Evolutionary conservation across 768 basidiomycete species (phyloP).

Genomic region (Auricularia heimuer): DNA sequence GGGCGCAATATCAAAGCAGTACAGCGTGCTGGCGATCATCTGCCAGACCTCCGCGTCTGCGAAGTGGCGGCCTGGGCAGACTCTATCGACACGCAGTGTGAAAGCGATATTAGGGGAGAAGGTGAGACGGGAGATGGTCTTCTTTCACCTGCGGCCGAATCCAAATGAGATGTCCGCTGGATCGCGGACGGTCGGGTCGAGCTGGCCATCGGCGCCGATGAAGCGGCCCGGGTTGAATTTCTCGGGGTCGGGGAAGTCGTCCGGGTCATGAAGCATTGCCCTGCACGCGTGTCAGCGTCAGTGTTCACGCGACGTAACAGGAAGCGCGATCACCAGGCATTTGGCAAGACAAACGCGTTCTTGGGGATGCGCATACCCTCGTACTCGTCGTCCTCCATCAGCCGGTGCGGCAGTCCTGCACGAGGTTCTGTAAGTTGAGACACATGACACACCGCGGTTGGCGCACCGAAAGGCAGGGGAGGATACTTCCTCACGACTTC

Average conservation of each 20-base stretch:
- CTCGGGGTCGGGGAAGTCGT: conserved; percentile 36
- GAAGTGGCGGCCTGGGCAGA: conserved; percentile 12
- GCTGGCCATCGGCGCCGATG: conserved; percentile 13
- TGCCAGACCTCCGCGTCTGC: conserved; percentile 10
- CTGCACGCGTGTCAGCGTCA: too few relatives aligned
- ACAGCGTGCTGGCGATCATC: conserved; percentile 9
- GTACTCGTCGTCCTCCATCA: conserved; percentile 7
- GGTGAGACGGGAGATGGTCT: neutral
- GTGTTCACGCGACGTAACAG: too few relatives aligned
- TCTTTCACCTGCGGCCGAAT: neutral
- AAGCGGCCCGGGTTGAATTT: conserved; percentile 47
- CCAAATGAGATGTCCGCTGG: neutral
- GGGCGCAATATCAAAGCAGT: conserved; percentile 11
- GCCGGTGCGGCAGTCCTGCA: neutral
- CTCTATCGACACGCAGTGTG: neutral
- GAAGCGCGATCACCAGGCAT: neutral
- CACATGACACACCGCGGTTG: too few relatives aligned
- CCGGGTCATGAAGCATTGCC: conserved; percentile 37
- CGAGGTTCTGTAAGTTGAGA: neutral
- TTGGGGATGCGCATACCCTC: neutral
- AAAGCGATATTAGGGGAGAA: neutral
- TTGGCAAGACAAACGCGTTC: neutral
- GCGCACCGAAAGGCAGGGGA: conserved; percentile 45
- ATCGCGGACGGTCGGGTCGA: neutral
- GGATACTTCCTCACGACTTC: conserved; percentile 49